Base-by-base conservation (phyloP, 768 basidiomycete genomes). In the Serendipita sp. region DNA sequence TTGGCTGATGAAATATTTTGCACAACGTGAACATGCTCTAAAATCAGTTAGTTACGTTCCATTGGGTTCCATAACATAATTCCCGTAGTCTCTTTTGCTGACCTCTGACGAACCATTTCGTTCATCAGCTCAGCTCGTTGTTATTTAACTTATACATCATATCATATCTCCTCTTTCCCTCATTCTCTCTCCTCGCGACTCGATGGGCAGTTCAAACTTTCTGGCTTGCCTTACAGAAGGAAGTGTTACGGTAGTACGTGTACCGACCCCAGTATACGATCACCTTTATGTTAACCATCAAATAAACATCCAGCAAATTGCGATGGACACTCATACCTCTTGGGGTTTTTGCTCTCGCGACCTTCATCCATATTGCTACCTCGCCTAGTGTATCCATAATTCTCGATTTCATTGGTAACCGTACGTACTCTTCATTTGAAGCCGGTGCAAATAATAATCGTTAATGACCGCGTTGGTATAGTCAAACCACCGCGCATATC, bases 11-110 rank as follows among this genome's bases (percentile, higher is more conserved):
- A 32, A 35, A 38, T 60, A 60, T 60, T 38, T 36, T n/a, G 56
- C 56, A 36, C 56, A 60, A 35, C 56, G 56, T 10, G 56, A 60
- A 36, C 56, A 60, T 60, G 56, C 35, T 36, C 56, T 60, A n/a
- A 60, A 32, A 60, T 60, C 56, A 30, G 56, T 60, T n/a, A 36
- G 56, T 51, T n/a, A n/a, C 3, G 30, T 11, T 28, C 56, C 32
- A 60, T 36, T 23, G 10, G n/a, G 30, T 23, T 23, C 56, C 35
- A 60, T 60, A 32, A 1, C 28, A 4, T 1, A 23, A 30, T 18
- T 8, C 2, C 18, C 4, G 0, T 52, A 7, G n/a, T 1, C 48
- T n/a, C 5, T 18, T 23, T 36, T 60, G 30, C 56, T 60, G 30
- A 60, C 56, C 16, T n/a, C 1, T 60, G 23, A 23, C 23, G 23